A percentile compares a stretch with the other conserved stretches of the same genome.
Conservation (phyloP, 2,329 filamentous ascomycete genomes). For the Pseudogymnoascus destructans region DNA sequence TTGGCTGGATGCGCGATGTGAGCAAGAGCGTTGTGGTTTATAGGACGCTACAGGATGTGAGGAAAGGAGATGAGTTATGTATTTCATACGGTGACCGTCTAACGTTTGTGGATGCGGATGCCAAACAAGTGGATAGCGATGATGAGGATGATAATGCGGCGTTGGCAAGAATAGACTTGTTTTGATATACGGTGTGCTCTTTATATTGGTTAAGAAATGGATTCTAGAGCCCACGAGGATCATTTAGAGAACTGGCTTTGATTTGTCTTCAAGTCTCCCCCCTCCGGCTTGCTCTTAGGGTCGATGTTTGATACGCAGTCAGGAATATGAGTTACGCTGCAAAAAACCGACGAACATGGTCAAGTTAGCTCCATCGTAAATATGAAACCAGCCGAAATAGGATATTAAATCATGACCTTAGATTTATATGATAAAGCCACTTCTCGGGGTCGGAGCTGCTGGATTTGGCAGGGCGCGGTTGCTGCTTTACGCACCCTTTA, state of each 20-base stretch:
- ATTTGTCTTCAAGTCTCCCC: not conserved
- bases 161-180: conserved; percentile 22
- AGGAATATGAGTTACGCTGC: not conserved
- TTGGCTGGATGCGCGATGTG: conserved; percentile 40
- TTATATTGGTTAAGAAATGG: not conserved
- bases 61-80: conserved; percentile 41
- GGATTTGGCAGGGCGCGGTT: no score
- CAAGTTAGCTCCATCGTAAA: not conserved
- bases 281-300: not conserved
- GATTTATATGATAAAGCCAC: no score
- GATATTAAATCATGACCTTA: not conserved
- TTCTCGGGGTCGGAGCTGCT: no score
- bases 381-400: not conserved
- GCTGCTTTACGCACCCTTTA: no score
- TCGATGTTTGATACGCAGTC: not conserved
- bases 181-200: not conserved
- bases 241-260: not conserved
- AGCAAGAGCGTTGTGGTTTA: conserved; percentile 35
- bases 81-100: conserved; percentile 28
- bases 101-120: conserved; percentile 27
- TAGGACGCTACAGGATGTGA: conserved; percentile 35
- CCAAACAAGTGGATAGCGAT: conserved; percentile 15
- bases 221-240: not conserved
- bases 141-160: conserved; percentile 21
- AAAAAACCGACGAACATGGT: not conserved